Evolutionary conservation across 1,139 yeast species (phyloP).

Genomic region (Barnettozyma hawaiiensis): DNA sequence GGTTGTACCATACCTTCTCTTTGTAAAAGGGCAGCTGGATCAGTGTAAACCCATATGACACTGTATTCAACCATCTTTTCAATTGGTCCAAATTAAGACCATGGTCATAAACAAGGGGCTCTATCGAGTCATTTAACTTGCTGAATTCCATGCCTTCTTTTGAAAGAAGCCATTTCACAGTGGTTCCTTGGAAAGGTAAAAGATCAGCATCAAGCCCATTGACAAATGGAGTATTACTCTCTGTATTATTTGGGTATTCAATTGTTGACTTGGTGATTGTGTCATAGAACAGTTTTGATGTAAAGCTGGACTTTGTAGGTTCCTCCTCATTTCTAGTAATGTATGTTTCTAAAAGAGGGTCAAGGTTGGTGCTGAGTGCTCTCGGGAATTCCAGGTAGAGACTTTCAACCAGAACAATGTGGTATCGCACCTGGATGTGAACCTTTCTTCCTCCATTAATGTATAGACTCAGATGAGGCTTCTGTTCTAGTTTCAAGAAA

Average conservation of each 20-base stretch:
- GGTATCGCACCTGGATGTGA: not conserved
- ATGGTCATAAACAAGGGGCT: slow-evolving; percentile 1
- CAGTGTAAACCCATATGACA: slow-evolving; percentile 51
- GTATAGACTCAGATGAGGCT: not conserved
- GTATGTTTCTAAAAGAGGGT: not conserved
- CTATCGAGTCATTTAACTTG: slow-evolving; percentile 23
- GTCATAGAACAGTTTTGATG: slow-evolving; percentile 29
- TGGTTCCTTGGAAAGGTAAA: slow-evolving; percentile 53
- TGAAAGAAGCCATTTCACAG: slow-evolving; percentile 59
- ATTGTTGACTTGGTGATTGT: slow-evolving; percentile 29
- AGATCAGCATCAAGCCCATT: slow-evolving; percentile 47
- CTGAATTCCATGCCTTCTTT: slow-evolving; percentile 51
- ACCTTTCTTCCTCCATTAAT: not conserved
- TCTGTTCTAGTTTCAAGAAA: not conserved
- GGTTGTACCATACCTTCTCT: slow-evolving; percentile 40
- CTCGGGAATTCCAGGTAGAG: not conserved
- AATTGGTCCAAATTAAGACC: slow-evolving; percentile 16
- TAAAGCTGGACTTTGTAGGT: not conserved
- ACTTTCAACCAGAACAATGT: not conserved
- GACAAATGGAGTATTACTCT: slow-evolving; percentile 14
- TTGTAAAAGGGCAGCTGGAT: slow-evolving; percentile 20
- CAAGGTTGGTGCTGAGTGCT: not conserved
- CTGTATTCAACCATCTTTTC: slow-evolving; percentile 30
- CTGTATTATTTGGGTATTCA: slow-evolving; percentile 11
- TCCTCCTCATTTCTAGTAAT: not conserved